phyloP scores from a whole-genome alignment of 345 rosid species.

The Syzygium aromaticum region DNA sequence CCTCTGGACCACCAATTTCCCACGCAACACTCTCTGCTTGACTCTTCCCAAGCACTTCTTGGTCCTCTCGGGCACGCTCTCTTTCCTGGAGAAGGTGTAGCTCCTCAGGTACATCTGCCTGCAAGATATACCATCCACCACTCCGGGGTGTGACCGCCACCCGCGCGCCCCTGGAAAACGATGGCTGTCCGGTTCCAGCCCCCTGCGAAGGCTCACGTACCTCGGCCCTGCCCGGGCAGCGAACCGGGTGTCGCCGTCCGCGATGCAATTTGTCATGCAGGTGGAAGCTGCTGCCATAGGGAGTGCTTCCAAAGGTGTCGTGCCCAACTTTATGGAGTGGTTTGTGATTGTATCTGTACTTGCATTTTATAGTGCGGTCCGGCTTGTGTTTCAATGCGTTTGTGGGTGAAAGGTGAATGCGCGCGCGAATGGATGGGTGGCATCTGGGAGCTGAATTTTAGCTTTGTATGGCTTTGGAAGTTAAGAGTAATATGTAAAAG shows the following conservation, averaged over 20 bases:
- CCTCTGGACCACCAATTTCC: background rate
- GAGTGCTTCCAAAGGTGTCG: background rate
- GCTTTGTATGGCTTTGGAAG: background rate
- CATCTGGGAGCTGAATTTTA: background rate
- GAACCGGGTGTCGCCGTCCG: conserved; percentile 1
- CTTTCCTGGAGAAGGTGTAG: conserved; percentile 31
- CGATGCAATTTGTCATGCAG: conserved; percentile 16
- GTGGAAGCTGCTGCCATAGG: conserved; percentile 11
- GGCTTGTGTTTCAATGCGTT: background rate
- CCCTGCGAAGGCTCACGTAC: conserved; percentile 19
- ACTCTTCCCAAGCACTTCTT: conserved; percentile 19
- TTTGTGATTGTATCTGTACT: background rate
- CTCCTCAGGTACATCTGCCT: conserved; percentile 45
- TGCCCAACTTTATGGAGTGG: background rate
- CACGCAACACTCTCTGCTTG: background rate
- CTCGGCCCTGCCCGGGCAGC: background rate
- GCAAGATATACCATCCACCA: conserved; percentile 33
- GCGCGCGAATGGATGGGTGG: background rate
- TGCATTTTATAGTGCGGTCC: background rate
- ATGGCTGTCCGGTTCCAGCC: conserved; percentile 18
- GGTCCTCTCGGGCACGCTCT: conserved; percentile 19
- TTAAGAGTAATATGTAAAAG: background rate
- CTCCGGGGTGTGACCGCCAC: background rate
- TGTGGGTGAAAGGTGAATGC: background rate
- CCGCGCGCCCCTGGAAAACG: background rate